A percentile compares a stretch with the other conserved stretches of the same genome.
phyloP scores from a whole-genome alignment of 148 eudicot species.

The Amaranthus palmeri region DNA sequence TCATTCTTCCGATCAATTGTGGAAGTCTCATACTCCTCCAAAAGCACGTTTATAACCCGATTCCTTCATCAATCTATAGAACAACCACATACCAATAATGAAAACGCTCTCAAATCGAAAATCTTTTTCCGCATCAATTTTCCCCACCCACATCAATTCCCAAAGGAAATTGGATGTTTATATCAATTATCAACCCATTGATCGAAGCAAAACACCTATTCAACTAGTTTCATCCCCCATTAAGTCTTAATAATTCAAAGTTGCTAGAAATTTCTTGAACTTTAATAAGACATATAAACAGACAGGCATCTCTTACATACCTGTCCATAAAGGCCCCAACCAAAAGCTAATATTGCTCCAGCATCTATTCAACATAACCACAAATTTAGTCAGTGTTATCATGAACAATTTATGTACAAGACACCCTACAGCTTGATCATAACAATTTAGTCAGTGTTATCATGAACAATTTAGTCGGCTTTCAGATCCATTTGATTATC shows the following conservation, averaged over 20 bases:
- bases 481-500: too few relatives aligned
- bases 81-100: too few relatives aligned
- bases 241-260: background rate
- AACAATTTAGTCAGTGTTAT: too few relatives aligned
- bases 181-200: background rate
- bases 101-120: too few relatives aligned
- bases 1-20: too few relatives aligned
- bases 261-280: background rate
- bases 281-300: background rate
- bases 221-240: background rate
- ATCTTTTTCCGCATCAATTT: too few relatives aligned
- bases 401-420: background rate
- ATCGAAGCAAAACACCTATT: background rate
- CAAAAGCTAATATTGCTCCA: slow-evolving; percentile 88
- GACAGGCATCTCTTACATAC: slow-evolving; percentile 26
- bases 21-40: too few relatives aligned
- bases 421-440: background rate
- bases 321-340: slow-evolving; percentile 99
- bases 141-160: background rate
- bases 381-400: background rate
- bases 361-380: slow-evolving; percentile 56
- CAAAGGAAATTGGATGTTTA: background rate
- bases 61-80: too few relatives aligned
- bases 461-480: too few relatives aligned
- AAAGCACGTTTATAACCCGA: too few relatives aligned